Percentiles rank a stretch among this genome's conserved stretches.
These are phyloP conservation scores for Catunica adiposa DNA, from an alignment of 2,329 filamentous ascomycete species.

Conservation along the genomic window DNA sequence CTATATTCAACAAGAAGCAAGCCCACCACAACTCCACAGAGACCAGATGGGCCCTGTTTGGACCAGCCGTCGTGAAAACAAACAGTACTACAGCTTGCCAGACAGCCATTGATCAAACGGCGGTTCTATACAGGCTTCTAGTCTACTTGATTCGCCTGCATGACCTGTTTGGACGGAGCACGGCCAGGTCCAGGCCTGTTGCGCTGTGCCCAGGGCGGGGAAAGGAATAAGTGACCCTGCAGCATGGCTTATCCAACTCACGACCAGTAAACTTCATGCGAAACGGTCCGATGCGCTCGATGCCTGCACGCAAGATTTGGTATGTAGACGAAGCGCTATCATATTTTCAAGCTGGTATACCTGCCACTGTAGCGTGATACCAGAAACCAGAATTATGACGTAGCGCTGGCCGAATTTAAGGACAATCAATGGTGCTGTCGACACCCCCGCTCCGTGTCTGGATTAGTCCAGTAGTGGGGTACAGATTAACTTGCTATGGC, in stretches of 20 bases:
- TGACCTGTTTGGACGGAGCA: conserved; percentile 3
- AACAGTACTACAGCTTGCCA: neutral
- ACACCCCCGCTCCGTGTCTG: neutral
- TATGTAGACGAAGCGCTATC: neutral
- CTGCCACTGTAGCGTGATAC: too few relatives aligned
- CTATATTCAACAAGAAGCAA: conserved; percentile 1
- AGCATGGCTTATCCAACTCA: neutral
- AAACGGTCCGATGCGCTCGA: neutral
- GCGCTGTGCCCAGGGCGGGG: conserved; percentile 6
- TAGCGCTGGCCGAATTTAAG: too few relatives aligned
- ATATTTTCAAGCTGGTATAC: neutral
- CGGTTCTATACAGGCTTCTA: neutral
- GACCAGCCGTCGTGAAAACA: neutral
- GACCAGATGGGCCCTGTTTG: neutral
- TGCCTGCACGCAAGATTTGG: neutral
- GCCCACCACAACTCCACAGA: neutral
- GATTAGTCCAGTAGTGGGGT: neutral
- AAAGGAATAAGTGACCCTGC: conserved; percentile 1
- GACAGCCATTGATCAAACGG: neutral
- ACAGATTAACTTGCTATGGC: neutral
- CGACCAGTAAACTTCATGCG: neutral
- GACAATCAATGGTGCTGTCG: too few relatives aligned
- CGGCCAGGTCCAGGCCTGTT: conserved; percentile 10
- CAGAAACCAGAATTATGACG: too few relatives aligned
- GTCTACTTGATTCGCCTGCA: conserved; percentile 1